Conservation (phyloP, 371 early-diverging fungal species). For the Mucor piriformis region DNA sequence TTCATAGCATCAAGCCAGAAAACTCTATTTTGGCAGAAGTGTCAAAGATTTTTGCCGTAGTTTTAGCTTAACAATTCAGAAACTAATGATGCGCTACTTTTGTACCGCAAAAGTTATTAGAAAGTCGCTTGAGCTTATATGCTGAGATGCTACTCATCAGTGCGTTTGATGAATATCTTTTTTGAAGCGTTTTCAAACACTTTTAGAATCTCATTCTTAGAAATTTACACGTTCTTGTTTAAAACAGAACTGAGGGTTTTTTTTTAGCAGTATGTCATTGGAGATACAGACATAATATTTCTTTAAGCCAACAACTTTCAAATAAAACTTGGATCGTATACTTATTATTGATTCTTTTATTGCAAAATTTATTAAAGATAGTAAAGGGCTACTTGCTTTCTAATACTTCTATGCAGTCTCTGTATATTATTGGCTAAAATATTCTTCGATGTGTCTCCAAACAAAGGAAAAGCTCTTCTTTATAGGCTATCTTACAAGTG, state of each 20-base stretch:
- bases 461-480: neutral
- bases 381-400: neutral
- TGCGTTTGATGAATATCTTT: neutral
- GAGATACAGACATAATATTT: constrained; percentile 2
- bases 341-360: neutral
- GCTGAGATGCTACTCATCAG: constrained; percentile 1
- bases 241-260: neutral
- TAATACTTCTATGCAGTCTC: neutral
- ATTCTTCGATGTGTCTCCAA: neutral
- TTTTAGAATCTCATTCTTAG: neutral
- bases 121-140: neutral
- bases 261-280: neutral
- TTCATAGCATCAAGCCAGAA: neutral
- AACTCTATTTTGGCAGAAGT: constrained; percentile 1
- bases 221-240: constrained; percentile 1
- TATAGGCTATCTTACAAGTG: neutral
- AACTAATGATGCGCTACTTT: constrained; percentile 1
- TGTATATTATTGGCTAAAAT: neutral
- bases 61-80: neutral
- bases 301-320: neutral
- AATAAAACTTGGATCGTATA: neutral
- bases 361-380: neutral
- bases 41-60: neutral
- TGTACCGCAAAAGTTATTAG: neutral
- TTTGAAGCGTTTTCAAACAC: constrained; percentile 1